Evolutionary conservation across 805 yeast genomes (phyloP), one percentile per base, ranked within the genome.

Genomic region (Allodekkera sacchari): DNA sequence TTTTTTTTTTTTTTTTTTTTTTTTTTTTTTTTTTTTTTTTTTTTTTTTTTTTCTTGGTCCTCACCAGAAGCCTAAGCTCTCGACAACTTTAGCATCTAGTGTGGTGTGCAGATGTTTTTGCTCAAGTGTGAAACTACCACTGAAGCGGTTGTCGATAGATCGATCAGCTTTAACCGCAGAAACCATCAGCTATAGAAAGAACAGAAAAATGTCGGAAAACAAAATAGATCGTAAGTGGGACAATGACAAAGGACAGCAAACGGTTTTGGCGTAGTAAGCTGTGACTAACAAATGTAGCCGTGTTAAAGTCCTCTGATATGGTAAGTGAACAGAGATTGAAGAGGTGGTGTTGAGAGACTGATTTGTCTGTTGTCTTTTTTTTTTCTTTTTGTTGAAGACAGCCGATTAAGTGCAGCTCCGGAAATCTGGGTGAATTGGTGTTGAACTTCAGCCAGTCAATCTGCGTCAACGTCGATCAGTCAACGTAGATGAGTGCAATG

Each of bases 221-320:
- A 27, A 27, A 22, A 27, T 27, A 21, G 18, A 27, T 27, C 30
- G 30, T 27, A 27, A 17, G 30, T 27, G 8, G 11, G 13, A 3
- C 13, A n/a, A n/a, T n/a, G n/a, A n/a, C n/a, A n/a, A n/a, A n/a
- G n/a, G n/a, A n/a, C n/a, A n/a, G n/a, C n/a, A n/a, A n/a, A n/a
- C n/a, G 9, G 8, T 12, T 12, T 9, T 12, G 7, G 9, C 26
- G 9, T 25, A 25, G 19, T 25, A 25, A 25, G 12, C 18, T 14
- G 7, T 7, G 13, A 25, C 17, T 25, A 25, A 25, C 28, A 25
- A 7, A 12, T 12, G 11, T 20, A 28, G 31, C 31, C 16, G 31
- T 28, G 11, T 20, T 28, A 15, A 28, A 28, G 14, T 28, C 31
- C 11, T 19, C 31, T n/a, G 31, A 28, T 21, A 28, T 28, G 31